Evolutionary conservation across 176 grass and related monocot genomes (phyloP).

Genomic region (Tillandsia leiboldiana): DNA sequence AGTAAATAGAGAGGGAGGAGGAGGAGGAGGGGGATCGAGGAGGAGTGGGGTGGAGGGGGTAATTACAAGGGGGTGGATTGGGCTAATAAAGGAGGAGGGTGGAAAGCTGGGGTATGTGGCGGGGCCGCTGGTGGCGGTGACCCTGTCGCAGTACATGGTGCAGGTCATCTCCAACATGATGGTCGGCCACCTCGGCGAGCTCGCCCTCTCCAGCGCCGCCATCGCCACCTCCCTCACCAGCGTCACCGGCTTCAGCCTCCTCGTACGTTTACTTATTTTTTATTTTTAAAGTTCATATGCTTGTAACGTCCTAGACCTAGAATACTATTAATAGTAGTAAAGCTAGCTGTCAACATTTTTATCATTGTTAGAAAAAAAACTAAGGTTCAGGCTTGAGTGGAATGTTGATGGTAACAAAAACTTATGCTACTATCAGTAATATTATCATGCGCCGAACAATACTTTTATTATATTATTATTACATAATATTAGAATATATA

Average conservation of each 20-base stretch:
- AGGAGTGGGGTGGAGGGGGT: constrained; percentile 4
- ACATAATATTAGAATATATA: no score
- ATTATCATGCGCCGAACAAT: no score
- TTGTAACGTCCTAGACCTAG: no score
- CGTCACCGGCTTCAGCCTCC: constrained; percentile 90
- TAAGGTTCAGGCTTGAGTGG: no score
- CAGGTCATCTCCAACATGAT: constrained; percentile 94
- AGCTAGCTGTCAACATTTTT: no score
- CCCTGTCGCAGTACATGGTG: constrained; percentile 44
- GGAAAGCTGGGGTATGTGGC: constrained; percentile 36
- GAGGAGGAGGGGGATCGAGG: constrained; percentile 10
- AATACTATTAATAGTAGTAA: no score
- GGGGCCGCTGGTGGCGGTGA: constrained; percentile 45
- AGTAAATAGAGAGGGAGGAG: neutral
- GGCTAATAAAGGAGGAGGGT: constrained; percentile 13
- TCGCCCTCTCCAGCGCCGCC: constrained; percentile 64
- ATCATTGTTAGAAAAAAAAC: no score
- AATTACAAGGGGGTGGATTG: neutral
- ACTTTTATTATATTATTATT: no score
- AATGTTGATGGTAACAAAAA: no score
- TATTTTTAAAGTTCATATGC: no score
- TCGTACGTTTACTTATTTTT: constrained; percentile 32
- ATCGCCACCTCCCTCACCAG: constrained; percentile 72
- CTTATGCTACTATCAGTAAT: no score
- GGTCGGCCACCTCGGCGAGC: constrained; percentile 78